Base-by-base conservation (phyloP, 805 yeast species). In the Pichia occidentalis region DNA sequence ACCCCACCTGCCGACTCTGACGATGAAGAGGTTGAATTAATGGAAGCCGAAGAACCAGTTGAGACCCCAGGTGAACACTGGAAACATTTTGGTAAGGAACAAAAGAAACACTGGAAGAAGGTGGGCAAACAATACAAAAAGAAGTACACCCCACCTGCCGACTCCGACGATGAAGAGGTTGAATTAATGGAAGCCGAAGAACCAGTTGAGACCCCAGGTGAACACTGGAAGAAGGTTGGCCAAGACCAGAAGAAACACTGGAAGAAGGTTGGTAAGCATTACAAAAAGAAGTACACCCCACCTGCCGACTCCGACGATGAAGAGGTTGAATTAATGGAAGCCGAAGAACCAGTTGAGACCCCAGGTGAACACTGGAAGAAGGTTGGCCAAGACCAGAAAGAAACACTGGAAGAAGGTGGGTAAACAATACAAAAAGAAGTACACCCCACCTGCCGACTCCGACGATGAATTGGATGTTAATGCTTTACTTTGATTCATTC, bases 21-120 rank as follows among this genome's bases (percentile, higher is more conserved):
- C 13, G 44, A 36, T 18, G 44, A 37, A 25, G 37, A 29, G 14
- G 33, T 21, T 4, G 37, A 27, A 29, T 36, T 16, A 27, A 22
- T 9, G 11, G 43, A 24, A 21, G 39, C 16, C 12, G 43, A 32
- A 12, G 43, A 19, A 11, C 23, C 29, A 20, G 29, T 22, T 11
- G 45, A 43, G 24, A 29, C 34, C 21, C 45, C 47, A 21, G 37
- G 29, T 18, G 34, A 43, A 12, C 30, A 46, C 47, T 48, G 51
- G 51, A 51, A 43, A 28, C 39, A 46, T 13, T 24, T 18, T 33
- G 55, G 54, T 28, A 43, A 49, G 29, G 50, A 51, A 23, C 47
- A 48, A 36, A 49, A 41, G 40, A 50, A 48, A 37, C 40, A 55
- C 52, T 54, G 59, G 58, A 56, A 54, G 39, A 45, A 51, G 26